Evolutionary conservation across 768 basidiomycete genomes (phyloP), one percentile per base, ranked within the genome.

Genomic region (Leucocoprinus leucothites): DNA sequence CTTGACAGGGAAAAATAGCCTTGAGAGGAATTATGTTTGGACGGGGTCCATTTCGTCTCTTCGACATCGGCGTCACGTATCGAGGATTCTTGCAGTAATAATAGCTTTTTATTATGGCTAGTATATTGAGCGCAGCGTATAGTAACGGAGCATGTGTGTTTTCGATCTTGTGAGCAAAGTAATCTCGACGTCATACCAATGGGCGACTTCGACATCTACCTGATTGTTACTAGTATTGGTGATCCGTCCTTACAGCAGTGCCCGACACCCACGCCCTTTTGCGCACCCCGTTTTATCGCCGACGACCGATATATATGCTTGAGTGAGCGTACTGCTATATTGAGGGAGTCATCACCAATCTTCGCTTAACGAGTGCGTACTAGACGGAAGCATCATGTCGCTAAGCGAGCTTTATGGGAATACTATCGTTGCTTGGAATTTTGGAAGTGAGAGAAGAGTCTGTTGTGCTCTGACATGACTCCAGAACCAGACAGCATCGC

Each of bases 211-310:
- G 31, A 31, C 31, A 31, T 31, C 31, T 31, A 31, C 11, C n/a
- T 31, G 31, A 31, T 31, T 31, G 31, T 31, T 5, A 31, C 31
- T 31, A 31, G 31, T 5, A 31, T 5, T 5, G 11, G 31, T 56
- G 54, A 56, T 49, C 54, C 54, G 54, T 38, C 54, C 25, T 47
- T 35, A 6, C 22, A 46, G 34, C 38, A 46, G 21, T 21, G 11
- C 38, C 51, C 51, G 28, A 36, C 26, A 48, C 21, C 22, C 25
- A 55, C 45, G 45, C 45, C 26, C 3, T 35, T 16, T 22, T 49
- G n/a, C n/a, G n/a, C n/a, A 49, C 54, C 54, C 21, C 54, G 48
- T 56, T 42, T 42, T 49, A 56, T 48, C 48, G 22, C 54, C 54
- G 54, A 42, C 36, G 38, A 34, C 54, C 47, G 38, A 44, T 56